These are phyloP conservation scores for Nemania abortiva DNA, from an alignment of 2,329 filamentous ascomycete genomes.

Conservation along the genomic window DNA sequence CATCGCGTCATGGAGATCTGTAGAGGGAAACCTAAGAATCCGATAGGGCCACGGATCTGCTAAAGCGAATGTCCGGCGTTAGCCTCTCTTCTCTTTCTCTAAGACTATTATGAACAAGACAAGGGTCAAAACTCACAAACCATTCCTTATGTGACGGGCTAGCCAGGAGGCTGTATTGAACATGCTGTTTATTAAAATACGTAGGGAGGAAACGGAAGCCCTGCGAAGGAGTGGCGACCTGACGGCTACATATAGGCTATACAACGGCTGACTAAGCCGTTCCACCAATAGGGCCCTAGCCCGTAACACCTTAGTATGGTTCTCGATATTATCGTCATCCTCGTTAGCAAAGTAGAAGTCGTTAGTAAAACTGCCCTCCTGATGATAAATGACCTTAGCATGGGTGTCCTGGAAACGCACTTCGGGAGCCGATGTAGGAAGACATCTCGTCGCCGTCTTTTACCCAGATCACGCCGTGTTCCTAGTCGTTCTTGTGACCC, in stretches of 20 bases:
- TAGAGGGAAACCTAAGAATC: slow-evolving; percentile 29
- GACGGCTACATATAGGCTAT: too few relatives aligned
- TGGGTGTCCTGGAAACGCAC: slow-evolving; percentile 49
- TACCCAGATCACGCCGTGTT: slow-evolving; percentile 50
- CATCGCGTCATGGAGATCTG: slow-evolving; percentile 31
- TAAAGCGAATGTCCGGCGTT: not conserved
- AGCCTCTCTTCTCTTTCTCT: not conserved
- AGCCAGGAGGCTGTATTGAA: too few relatives aligned
- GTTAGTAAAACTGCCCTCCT: slow-evolving; percentile 49
- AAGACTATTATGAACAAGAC: not conserved
- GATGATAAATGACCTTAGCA: slow-evolving; percentile 50
- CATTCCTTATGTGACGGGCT: too few relatives aligned
- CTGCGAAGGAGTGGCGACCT: too few relatives aligned
- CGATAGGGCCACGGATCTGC: slow-evolving; percentile 29
- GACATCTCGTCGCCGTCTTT: slow-evolving; percentile 40
- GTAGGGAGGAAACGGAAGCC: too few relatives aligned
- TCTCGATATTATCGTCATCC: slow-evolving; percentile 49
- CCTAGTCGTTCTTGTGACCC: slow-evolving; percentile 56
- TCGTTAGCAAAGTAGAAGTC: slow-evolving; percentile 48
- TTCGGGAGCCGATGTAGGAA: slow-evolving; percentile 37
- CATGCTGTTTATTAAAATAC: too few relatives aligned
- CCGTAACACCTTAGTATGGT: too few relatives aligned
- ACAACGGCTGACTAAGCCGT: too few relatives aligned
- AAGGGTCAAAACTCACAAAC: slow-evolving; percentile 37
- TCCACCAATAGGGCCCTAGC: too few relatives aligned